These are phyloP conservation scores for Rhamnella rubrinervis DNA, from an alignment of 331 rosid species.

Conservation along the genomic window DNA sequence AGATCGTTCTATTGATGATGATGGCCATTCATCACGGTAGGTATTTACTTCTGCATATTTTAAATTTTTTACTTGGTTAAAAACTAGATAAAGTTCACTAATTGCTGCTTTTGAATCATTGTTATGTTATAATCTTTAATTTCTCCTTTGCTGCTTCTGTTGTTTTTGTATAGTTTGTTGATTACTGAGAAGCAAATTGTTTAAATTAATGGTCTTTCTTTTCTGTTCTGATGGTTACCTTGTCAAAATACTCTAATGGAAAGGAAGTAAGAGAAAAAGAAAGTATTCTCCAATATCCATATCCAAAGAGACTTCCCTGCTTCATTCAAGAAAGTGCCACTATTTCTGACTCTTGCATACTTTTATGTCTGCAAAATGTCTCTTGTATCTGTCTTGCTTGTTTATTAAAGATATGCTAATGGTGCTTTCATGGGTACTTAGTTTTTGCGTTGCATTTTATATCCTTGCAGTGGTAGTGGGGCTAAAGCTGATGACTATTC, in stretches of 20 bases:
- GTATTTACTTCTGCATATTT: slow-evolving; percentile 1
- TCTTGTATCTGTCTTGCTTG: background rate
- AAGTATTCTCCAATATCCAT: background rate
- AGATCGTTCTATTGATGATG: slow-evolving; percentile 58
- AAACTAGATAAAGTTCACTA: slow-evolving; percentile 6
- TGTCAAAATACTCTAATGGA: background rate
- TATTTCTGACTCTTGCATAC: background rate
- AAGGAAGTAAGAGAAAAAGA: background rate
- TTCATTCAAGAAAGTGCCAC: background rate
- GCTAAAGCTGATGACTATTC: slow-evolving; percentile 71
- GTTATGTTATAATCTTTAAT: background rate
- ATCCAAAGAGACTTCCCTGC: background rate
- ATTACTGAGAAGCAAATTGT: background rate
- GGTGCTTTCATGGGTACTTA: background rate
- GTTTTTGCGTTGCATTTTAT: slow-evolving; percentile 3
- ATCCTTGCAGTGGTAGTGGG: slow-evolving; percentile 62
- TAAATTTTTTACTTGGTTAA: slow-evolving; percentile 7
- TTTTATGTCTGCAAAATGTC: background rate
- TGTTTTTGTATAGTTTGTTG: background rate
- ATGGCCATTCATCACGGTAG: slow-evolving; percentile 79
- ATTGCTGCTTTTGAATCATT: background rate
- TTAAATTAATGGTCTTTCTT: background rate
- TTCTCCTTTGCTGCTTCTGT: background rate
- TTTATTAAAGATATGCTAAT: background rate
- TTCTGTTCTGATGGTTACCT: background rate